Evolutionary conservation across 2,329 filamentous ascomycete species (phyloP), one percentile per base, ranked within the genome.

Genomic region (Periconia digitata): DNA sequence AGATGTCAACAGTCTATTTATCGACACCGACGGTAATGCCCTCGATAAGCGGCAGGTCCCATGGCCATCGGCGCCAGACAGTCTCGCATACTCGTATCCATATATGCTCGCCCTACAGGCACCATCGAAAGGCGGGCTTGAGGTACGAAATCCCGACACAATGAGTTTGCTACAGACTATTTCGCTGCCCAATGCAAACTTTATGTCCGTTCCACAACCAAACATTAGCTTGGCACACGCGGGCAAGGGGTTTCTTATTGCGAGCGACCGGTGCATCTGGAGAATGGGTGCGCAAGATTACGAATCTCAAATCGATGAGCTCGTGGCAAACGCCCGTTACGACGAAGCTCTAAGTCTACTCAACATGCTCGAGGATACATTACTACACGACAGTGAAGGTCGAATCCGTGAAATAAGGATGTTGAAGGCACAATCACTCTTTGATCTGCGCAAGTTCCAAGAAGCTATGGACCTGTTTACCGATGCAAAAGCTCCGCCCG

Each of bases 261-360:
- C 87, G 17, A 96, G 92, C 65, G 94, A 97, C 47, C 82, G 94
- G 38, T 87, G 82, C 27, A 89, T 99, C 32, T 99, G 94, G 94
- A 87, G 94, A 60, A 97, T 99, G 94, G 89, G 86, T 54, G 89
- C 92, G 3, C 85, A 92, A 32, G 88, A 92, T 56, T 99, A 99
- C 65, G 90, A 96, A 67, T 85, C 85, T 2, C 94, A 99, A 66
- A 84, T 97, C 18, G 83, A 91, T 50, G 85, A 94, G 56, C 79
- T 99, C 21, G 84, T 95, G 1, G 81, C 85, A 17, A 83, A 81
- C 50, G 84, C 81, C 8, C 82, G 84, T 51, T 89, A 92, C 46
- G 92, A 99, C 60, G 95, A 99, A 72, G 92, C 92, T 0, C 87
- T 97, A 53, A 96, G 91, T 63, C 76, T 99, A 8, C 76, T 97